Conservation (phyloP, 2,329 filamentous ascomycete species). For the Cladosporium sp. region DNA sequence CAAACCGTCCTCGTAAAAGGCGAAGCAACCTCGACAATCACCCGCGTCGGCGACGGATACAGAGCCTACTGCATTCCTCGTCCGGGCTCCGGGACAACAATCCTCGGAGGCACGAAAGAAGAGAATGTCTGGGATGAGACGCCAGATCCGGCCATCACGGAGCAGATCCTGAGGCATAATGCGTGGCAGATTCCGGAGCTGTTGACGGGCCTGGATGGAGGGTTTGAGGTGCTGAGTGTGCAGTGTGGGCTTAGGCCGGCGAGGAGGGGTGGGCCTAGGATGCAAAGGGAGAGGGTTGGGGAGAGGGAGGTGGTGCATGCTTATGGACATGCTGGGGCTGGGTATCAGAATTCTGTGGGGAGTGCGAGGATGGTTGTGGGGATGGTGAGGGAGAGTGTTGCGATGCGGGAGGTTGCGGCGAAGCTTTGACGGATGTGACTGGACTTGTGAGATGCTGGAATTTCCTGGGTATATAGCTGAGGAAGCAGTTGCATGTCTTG, state of each 20-base stretch:
- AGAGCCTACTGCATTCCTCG: conserved; percentile 42
- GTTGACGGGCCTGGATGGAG: conserved; percentile 29
- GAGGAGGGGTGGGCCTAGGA: conserved; percentile 40
- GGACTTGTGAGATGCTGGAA: neutral
- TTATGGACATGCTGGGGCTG: conserved; percentile 47
- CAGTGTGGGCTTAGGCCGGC: conserved; percentile 43
- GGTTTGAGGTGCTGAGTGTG: conserved; percentile 41
- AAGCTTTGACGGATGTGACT: conserved; percentile 16
- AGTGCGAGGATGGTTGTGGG: conserved; percentile 24
- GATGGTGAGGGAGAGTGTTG: conserved; percentile 27
- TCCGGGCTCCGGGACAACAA: conserved; percentile 36
- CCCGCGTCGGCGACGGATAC: conserved; percentile 25
- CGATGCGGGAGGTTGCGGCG: conserved; percentile 11
- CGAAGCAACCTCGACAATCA: conserved; percentile 32
- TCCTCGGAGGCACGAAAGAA: conserved; percentile 45
- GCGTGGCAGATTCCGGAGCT: conserved; percentile 34
- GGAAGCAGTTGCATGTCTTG: neutral
- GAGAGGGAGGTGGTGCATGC: conserved; percentile 39
- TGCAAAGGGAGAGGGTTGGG: conserved; percentile 37
- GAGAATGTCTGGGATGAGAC: conserved; percentile 32
- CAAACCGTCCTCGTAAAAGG: conserved; percentile 45
- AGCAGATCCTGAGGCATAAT: conserved; percentile 35
- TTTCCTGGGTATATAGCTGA: neutral
- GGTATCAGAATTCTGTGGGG: conserved; percentile 35
- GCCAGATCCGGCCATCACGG: conserved; percentile 31